phyloP scores from a whole-genome alignment of 495 filamentous ascomycete genomes.

The Aspergillus nanangensis region DNA sequence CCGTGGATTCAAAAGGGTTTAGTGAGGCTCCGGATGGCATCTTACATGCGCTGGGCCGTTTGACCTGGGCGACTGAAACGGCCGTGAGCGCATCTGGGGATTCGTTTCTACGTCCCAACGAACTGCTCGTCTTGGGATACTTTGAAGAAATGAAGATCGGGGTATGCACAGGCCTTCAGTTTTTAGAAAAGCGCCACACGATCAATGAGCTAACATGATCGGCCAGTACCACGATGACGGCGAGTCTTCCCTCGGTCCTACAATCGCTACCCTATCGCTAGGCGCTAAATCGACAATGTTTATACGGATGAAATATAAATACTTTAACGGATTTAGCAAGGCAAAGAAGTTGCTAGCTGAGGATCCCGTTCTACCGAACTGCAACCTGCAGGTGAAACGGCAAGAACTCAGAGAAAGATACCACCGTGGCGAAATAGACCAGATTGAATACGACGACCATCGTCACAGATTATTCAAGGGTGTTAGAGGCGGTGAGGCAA shows the following conservation, averaged over 20 bases:
- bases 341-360: slow-evolving; percentile 13
- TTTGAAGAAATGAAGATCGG: slow-evolving; percentile 64
- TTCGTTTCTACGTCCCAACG: slow-evolving; percentile 49
- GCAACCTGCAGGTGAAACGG: slow-evolving; percentile 34
- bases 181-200: too few species aligned
- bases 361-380: slow-evolving; percentile 31
- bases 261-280: slow-evolving; percentile 70
- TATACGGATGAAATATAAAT: slow-evolving; percentile 63
- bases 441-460: slow-evolving; percentile 15
- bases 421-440: slow-evolving; percentile 14
- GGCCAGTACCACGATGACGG: slow-evolving; percentile 89
- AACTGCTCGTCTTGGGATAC: slow-evolving; percentile 71
- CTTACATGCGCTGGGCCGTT: slow-evolving; percentile 50
- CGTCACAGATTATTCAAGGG: slow-evolving; percentile 7
- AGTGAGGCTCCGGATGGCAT: slow-evolving; percentile 54
- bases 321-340: slow-evolving; percentile 36
- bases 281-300: slow-evolving; percentile 65
- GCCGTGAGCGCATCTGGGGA: slow-evolving; percentile 26
- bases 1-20: slow-evolving; percentile 60
- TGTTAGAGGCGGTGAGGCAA: slow-evolving; percentile 12
- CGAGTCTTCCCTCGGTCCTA: slow-evolving; percentile 68
- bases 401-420: slow-evolving; percentile 27
- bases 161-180: too few species aligned
- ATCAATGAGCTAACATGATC: too few species aligned
- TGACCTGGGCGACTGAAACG: slow-evolving; percentile 60